A percentile compares a stretch with the other conserved stretches of the same genome.
Evolutionary conservation across 169 alveolate species (phyloP).

Genomic region (Plasmodium blacklocki): DNA sequence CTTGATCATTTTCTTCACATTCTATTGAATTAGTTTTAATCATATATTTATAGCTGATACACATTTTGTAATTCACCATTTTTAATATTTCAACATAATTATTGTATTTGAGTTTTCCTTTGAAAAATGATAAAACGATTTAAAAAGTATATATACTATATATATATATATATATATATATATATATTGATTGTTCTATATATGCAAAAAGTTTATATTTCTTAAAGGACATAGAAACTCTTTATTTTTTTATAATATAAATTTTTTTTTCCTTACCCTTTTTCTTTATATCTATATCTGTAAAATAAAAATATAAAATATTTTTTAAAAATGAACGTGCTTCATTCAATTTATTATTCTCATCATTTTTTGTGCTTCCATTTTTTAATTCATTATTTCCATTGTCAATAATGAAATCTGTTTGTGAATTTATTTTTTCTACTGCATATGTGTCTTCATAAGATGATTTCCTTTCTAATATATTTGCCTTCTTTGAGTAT

Average conservation of each 20-base stretch:
- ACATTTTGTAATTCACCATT: conserved; percentile 74
- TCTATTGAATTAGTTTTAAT: background rate
- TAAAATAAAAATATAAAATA: conserved; percentile 20
- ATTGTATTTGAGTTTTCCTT: conserved; percentile 64
- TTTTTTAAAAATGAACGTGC: conserved; percentile 30
- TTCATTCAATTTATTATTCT: conserved; percentile 57
- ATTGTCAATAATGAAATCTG: conserved; percentile 14
- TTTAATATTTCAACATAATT: conserved; percentile 49
- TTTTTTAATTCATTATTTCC: conserved; percentile 10
- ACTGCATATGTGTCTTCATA: conserved; percentile 50
- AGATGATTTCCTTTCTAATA: conserved; percentile 35
- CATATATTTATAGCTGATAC: conserved; percentile 29
- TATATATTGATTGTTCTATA: no score
- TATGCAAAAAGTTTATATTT: background rate
- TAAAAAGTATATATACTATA: background rate
- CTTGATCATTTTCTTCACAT: background rate
- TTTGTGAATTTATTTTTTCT: conserved; percentile 53
- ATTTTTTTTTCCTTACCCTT: conserved; percentile 35
- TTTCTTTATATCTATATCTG: conserved; percentile 45
- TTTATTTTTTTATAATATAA: conserved; percentile 1
- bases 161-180: no score
- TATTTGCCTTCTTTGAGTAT: conserved; percentile 22
- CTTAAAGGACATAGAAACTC: background rate
- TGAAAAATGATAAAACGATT: background rate
- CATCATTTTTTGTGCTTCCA: conserved; percentile 25